phyloP scores from a whole-genome alignment of 441 rosid genomes.

The Hypseocharis bilobata region DNA sequence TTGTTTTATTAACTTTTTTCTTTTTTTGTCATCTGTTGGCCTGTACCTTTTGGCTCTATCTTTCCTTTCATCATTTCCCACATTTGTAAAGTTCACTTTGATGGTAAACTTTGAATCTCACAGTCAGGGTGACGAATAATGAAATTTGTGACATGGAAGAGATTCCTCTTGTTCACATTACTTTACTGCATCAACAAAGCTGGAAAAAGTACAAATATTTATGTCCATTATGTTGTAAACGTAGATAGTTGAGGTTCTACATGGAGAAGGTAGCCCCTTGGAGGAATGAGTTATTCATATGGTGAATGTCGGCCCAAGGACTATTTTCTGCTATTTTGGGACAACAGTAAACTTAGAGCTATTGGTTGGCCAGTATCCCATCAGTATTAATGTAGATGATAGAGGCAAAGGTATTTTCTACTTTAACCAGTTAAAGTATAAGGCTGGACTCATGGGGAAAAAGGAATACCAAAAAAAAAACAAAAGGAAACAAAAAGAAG shows the following conservation, averaged over 20 bases:
- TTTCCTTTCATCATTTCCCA: background rate
- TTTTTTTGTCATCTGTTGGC: background rate
- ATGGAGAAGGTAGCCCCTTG: background rate
- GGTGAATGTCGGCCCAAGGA: too few species aligned
- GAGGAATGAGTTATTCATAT: background rate
- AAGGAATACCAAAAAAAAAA: too few species aligned
- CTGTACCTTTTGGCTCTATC: background rate
- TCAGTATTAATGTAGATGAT: background rate
- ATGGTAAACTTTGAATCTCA: too few species aligned
- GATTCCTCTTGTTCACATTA: too few species aligned
- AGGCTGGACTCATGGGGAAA: background rate
- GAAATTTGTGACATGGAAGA: too few species aligned
- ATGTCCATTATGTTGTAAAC: too few species aligned
- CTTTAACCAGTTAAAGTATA: background rate
- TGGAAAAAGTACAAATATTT: too few species aligned
- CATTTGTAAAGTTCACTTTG: background rate
- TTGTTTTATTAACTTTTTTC: too few species aligned
- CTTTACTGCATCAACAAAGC: too few species aligned
- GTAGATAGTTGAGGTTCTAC: too few species aligned
- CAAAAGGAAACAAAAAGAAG: background rate
- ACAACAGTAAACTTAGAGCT: background rate
- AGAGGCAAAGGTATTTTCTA: background rate
- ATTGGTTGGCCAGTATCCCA: background rate
- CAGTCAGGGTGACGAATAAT: too few species aligned
- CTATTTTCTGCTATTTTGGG: too few species aligned